Percentiles rank a stretch among this genome's conserved stretches.
Evolutionary conservation across 768 basidiomycete species (phyloP).

Genomic region (Lactarius hatsudake): DNA sequence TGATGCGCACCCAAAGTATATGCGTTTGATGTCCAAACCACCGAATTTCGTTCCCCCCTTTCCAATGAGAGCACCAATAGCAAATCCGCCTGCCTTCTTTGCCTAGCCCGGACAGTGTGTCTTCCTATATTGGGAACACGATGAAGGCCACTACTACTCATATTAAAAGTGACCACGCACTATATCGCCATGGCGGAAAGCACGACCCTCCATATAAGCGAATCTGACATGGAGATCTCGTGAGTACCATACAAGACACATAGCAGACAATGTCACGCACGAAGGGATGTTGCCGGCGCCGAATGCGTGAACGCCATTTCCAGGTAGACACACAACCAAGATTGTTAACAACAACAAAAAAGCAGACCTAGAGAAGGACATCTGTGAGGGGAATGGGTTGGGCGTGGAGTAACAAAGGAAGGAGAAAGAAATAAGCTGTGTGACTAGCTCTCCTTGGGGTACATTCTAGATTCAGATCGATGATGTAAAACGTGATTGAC

Average conservation of each 20-base stretch:
- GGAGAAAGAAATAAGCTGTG: neutral
- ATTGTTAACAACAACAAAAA: constrained; percentile 43
- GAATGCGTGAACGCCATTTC: constrained; percentile 65
- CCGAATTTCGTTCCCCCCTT: constrained; percentile 66
- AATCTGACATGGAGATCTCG: constrained; percentile 43
- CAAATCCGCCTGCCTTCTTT: constrained; percentile 59
- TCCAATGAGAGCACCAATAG: constrained; percentile 52
- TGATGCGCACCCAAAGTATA: constrained; percentile 70
- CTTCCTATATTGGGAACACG: constrained; percentile 52
- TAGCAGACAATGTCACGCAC: constrained; percentile 8
- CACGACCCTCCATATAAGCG: constrained; percentile 82
- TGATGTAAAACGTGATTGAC: neutral
- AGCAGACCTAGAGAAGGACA: constrained; percentile 14
- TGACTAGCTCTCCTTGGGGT: neutral
- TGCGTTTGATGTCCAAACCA: constrained; percentile 77
- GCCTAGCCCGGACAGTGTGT: constrained; percentile 56
- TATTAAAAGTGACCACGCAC: constrained; percentile 34
- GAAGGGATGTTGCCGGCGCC: constrained; percentile 84
- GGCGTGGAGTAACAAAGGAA: neutral
- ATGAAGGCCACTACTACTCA: neutral
- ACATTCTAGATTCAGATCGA: neutral
- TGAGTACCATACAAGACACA: neutral
- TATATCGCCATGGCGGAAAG: constrained; percentile 90
- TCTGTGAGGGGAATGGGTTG: neutral
- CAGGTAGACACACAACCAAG: constrained; percentile 54